Percentiles rank a stretch among this genome's conserved stretches.
phyloP scores from a whole-genome alignment of 208 protist genomes.

The Trypanosoma theileri region DNA sequence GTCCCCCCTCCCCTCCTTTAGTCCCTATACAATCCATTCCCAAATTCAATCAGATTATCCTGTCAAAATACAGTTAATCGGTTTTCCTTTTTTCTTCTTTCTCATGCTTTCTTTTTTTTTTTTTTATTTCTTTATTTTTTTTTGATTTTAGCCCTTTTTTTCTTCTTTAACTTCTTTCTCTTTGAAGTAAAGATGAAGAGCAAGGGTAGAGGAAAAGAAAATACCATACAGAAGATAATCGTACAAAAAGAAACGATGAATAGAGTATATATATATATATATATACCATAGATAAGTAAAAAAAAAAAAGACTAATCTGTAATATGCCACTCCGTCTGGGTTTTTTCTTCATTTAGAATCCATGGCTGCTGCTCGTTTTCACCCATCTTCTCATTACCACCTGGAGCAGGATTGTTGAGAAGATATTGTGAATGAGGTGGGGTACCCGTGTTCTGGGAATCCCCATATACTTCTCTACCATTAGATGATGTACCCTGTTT shows the following conservation, averaged over 20 bases:
- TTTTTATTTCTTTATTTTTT: too few species aligned
- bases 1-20: too few species aligned
- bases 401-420: too few species aligned
- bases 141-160: too few species aligned
- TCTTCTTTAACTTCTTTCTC: too few species aligned
- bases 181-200: background rate
- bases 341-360: slow-evolving; percentile 10
- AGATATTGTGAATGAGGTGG: background rate
- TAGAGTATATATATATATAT: slow-evolving; percentile 6
- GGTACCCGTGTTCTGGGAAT: background rate
- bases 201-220: background rate
- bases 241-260: background rate
- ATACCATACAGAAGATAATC: slow-evolving; percentile 9
- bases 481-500: background rate
- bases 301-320: slow-evolving; percentile 3
- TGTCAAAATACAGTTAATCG: too few species aligned
- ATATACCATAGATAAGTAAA: background rate
- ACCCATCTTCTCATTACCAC: background rate
- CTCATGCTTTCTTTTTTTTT: too few species aligned
- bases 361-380: background rate
- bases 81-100: too few species aligned
- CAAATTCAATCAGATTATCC: too few species aligned
- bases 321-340: slow-evolving; percentile 8
- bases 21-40: too few species aligned
- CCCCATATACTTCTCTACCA: too few species aligned